These are phyloP conservation scores for Coix lacrymajobi DNA, from an alignment of 176 grass and related monocot genomes.

Conservation along the genomic window DNA sequence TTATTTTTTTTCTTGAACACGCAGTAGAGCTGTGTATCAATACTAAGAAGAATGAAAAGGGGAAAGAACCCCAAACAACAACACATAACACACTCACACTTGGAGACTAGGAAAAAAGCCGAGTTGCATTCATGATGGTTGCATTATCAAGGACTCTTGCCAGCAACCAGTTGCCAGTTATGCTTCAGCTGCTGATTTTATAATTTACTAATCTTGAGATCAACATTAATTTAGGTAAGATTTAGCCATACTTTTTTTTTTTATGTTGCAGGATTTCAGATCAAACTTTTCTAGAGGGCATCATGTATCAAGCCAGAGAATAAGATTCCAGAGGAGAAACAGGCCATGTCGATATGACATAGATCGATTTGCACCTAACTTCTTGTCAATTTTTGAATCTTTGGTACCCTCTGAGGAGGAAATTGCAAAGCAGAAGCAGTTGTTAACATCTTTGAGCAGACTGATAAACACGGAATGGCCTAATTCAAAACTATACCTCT, in stretches of 20 bases:
- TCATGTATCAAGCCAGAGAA: slow-evolving; percentile 65
- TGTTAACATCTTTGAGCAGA: slow-evolving; percentile 57
- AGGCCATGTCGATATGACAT: slow-evolving; percentile 68
- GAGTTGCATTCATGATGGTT: slow-evolving; percentile 13
- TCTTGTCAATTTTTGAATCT: slow-evolving; percentile 75
- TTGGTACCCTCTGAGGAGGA: slow-evolving; percentile 79
- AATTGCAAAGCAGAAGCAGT: slow-evolving; percentile 70
- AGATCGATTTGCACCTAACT: slow-evolving; percentile 57
- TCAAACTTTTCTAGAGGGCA: slow-evolving; percentile 84
- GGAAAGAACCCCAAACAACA: neutral
- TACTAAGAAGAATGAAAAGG: neutral
- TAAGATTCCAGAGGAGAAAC: slow-evolving; percentile 64
- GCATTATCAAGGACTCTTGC: slow-evolving; percentile 4
- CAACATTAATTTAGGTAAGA: slow-evolving; percentile 10
- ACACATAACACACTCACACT: neutral
- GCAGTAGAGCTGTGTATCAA: neutral
- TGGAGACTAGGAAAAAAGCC: neutral
- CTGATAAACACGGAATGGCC: slow-evolving; percentile 85
- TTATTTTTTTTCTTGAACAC: neutral
- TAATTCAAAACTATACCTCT: slow-evolving; percentile 67
- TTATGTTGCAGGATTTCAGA: slow-evolving; percentile 65
- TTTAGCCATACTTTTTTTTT: slow-evolving; percentile 1
- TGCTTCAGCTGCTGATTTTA: slow-evolving; percentile 3
- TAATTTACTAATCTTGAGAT: slow-evolving; percentile 7
- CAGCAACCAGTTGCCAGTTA: neutral